These are phyloP conservation scores for Aspergillus phoenicis DNA, from an alignment of 2,329 filamentous ascomycete species.

Conservation along the genomic window DNA sequence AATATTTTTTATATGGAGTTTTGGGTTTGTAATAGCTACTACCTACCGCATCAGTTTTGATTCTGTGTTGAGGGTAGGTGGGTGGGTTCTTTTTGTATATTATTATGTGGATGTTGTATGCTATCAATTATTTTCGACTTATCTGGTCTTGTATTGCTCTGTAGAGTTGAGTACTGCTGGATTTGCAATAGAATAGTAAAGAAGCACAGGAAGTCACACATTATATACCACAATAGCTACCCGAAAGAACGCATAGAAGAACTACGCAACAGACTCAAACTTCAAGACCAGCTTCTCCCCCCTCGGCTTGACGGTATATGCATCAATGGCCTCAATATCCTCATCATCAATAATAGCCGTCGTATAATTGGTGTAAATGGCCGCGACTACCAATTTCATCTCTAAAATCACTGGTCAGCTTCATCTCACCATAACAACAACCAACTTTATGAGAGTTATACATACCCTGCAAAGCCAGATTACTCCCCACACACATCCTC, in stretches of 20 bases:
- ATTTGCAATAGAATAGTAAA: neutral
- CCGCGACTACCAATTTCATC: slow-evolving; percentile 71
- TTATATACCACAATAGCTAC: too few species aligned
- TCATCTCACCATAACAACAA: neutral
- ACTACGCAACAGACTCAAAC: slow-evolving; percentile 46
- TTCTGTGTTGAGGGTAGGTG: neutral
- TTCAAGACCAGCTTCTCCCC: slow-evolving; percentile 62
- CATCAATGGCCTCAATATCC: slow-evolving; percentile 66
- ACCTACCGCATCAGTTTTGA: neutral
- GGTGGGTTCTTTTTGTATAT: neutral
- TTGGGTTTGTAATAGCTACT: slow-evolving; percentile 3
- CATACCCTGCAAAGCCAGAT: slow-evolving; percentile 51
- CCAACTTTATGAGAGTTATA: neutral
- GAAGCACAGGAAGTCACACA: neutral
- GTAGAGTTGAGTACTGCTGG: neutral
- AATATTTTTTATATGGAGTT: slow-evolving; percentile 13
- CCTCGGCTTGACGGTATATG: slow-evolving; percentile 62
- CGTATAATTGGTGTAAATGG: slow-evolving; percentile 69
- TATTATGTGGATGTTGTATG: slow-evolving; percentile 1
- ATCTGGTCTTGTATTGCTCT: neutral
- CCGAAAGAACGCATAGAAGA: too few species aligned
- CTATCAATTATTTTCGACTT: neutral
- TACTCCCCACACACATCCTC: slow-evolving; percentile 54
- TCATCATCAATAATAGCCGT: slow-evolving; percentile 64
- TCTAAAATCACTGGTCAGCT: slow-evolving; percentile 49